Evolutionary conservation across 2,329 filamentous ascomycete species (phyloP).

Genomic region (Ophiostoma angusticollis): DNA sequence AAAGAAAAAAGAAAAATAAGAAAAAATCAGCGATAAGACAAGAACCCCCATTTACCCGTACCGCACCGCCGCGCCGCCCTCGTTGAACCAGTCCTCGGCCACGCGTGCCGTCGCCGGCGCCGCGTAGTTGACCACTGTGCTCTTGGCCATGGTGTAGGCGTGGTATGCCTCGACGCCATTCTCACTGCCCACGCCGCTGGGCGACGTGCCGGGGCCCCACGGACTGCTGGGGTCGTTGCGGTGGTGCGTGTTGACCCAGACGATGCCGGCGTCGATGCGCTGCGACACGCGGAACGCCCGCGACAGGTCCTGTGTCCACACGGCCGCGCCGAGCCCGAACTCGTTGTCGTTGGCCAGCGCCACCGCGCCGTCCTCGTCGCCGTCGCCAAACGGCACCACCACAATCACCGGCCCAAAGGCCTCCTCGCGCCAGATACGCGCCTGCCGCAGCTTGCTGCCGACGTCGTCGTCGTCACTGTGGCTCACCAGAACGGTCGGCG

Average conservation of each 20-base stretch:
- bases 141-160: constrained; percentile 48
- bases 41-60: constrained; percentile 46
- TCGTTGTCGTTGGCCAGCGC: constrained; percentile 58
- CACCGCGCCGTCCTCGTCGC: constrained; percentile 58
- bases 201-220: constrained; percentile 51
- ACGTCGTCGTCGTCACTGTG: constrained; percentile 27
- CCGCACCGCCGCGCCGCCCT: constrained; percentile 40
- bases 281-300: constrained; percentile 63
- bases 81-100: constrained; percentile 56
- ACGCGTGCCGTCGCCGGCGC: constrained; percentile 36
- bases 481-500: constrained; percentile 57
- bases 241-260: constrained; percentile 51
- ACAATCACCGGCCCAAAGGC: constrained; percentile 73
- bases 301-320: constrained; percentile 65
- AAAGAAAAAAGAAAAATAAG: too few relatives aligned
- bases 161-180: constrained; percentile 55
- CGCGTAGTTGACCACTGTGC: constrained; percentile 58
- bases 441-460: constrained; percentile 37
- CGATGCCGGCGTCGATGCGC: constrained; percentile 51
- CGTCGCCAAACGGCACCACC: constrained; percentile 64
- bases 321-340: constrained; percentile 64
- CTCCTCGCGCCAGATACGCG: constrained; percentile 66
- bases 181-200: constrained; percentile 58
- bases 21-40: too few relatives aligned
- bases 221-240: constrained; percentile 60